Percentiles rank a stretch among this genome's conserved stretches.
These are phyloP conservation scores for Grigorovia jiainica DNA, from an alignment of 805 yeast genomes.

Conservation along the genomic window DNA sequence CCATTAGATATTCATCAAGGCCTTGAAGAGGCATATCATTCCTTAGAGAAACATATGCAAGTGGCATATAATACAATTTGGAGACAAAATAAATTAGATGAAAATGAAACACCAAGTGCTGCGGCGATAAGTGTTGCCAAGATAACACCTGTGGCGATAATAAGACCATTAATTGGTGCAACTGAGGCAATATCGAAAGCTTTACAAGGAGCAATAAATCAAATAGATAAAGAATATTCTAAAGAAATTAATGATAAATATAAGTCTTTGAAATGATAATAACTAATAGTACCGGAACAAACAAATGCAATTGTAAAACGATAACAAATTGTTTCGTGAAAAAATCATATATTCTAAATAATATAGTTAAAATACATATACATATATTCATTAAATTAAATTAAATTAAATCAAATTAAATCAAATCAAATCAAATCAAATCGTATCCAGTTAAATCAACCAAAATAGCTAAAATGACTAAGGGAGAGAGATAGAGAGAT, in stretches of 20 bases:
- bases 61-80: conserved; percentile 57
- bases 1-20: conserved; percentile 70
- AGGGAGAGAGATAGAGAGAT: not conserved
- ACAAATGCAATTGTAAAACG: not conserved
- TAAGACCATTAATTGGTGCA: conserved; percentile 85
- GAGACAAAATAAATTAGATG: conserved; percentile 40
- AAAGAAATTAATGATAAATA: conserved; percentile 59
- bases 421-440: too few relatives aligned
- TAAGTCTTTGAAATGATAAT: conserved; percentile 24
- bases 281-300: not conserved
- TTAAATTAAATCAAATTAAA: not conserved
- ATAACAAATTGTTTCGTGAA: not conserved
- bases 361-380: not conserved
- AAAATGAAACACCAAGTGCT: conserved; percentile 47
- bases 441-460: too few relatives aligned
- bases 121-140: conserved; percentile 60
- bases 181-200: conserved; percentile 83
- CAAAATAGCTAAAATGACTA: too few relatives aligned
- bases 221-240: conserved; percentile 58
- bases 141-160: conserved; percentile 70
- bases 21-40: conserved; percentile 58
- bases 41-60: conserved; percentile 57
- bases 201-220: conserved; percentile 74
- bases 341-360: not conserved
- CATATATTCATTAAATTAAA: not conserved